Evolutionary conservation across 1,284 basidiomycete genomes (phyloP), one percentile per base, ranked within the genome.

Genomic region (Ustilago curta): DNA sequence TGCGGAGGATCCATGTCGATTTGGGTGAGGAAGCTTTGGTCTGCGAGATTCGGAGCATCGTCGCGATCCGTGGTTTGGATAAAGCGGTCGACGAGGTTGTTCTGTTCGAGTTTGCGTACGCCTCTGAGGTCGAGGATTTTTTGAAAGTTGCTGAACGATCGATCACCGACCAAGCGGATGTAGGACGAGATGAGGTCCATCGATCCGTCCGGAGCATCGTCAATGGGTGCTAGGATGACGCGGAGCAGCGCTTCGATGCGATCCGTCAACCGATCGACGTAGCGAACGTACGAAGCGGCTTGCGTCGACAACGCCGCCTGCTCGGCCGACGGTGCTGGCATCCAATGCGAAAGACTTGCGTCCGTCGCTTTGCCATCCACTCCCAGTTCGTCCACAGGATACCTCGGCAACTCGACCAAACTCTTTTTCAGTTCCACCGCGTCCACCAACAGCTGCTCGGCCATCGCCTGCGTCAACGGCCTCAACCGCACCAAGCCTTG

Each of bases 101-200:
- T 94, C 87, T 97, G 94, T 57, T 93, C 91, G 9, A 87, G 84
- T 68, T 93, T 92, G 0, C 93, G 90, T 0, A 94, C 47, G 19
- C 78, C 83, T 84, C 97, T 97, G 60, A 99, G 89, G 84, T 99
- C 96, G 27, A 99, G 89, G 40, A 93, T 93, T 89, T 99, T 99
- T 88, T 99, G 97, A 87, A 84, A 84, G 67, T 83, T 84, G 51
- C 74, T 60, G 31, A 79, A 78, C 12, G 79, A 80, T 37, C 82
- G 76, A 44, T 83, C 83, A 18, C 67, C 71, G 23, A 83, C 55
- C 1, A 69, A 59, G 11, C 63, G 43, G 59, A 82, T 55, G 68
- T 84, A 84, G n/a, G 74, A 59, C 5, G 63, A 42, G 21, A 83
- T 72, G 9, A 81, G 54, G 25, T 65, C 76, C 23, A 61, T 16